Conservation (phyloP, 768 basidiomycete species). For the Suillus cothurnatus region DNA sequence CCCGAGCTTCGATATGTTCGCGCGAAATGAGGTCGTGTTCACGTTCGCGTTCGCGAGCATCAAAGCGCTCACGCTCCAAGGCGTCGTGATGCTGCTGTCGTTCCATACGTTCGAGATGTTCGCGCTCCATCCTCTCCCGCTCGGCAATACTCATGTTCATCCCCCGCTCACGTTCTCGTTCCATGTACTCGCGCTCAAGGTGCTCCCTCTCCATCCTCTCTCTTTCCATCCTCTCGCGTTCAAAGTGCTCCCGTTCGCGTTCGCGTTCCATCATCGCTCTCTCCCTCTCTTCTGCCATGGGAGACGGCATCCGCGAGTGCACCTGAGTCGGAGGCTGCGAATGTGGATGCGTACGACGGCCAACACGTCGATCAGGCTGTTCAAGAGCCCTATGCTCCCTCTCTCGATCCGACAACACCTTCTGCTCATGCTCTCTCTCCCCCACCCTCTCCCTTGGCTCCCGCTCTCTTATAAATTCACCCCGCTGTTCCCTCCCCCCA, state of each 20-base stretch:
- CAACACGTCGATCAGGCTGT: background rate
- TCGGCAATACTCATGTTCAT: background rate
- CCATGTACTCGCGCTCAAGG: constrained; percentile 29
- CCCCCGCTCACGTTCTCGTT: constrained; percentile 26
- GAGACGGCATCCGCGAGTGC: background rate
- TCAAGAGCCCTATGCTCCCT: constrained; percentile 16
- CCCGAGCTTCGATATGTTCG: constrained; percentile 12
- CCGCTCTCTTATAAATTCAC: constrained; percentile 36
- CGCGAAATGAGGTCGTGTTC: constrained; percentile 3
- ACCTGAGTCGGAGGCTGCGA: constrained; percentile 3
- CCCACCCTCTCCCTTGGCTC: constrained; percentile 28
- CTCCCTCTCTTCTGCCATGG: constrained; percentile 23
- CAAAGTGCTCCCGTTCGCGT: constrained; percentile 25
- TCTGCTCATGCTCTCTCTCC: constrained; percentile 34
- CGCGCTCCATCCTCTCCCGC: constrained; percentile 30
- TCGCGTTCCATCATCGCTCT: constrained; percentile 20
- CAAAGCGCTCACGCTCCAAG: constrained; percentile 33
- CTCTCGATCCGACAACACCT: constrained; percentile 27
- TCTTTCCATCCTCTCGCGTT: constrained; percentile 32
- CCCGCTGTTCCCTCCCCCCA: constrained; percentile 29
- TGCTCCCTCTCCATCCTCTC: constrained; percentile 39
- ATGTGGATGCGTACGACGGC: background rate
- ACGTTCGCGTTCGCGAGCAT: constrained; percentile 2
- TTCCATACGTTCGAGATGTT: constrained; percentile 30
- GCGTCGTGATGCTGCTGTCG: constrained; percentile 30